Base-by-base conservation (phyloP, 1,284 basidiomycete genomes). In the Cutaneotrichosporon spelunceum region DNA sequence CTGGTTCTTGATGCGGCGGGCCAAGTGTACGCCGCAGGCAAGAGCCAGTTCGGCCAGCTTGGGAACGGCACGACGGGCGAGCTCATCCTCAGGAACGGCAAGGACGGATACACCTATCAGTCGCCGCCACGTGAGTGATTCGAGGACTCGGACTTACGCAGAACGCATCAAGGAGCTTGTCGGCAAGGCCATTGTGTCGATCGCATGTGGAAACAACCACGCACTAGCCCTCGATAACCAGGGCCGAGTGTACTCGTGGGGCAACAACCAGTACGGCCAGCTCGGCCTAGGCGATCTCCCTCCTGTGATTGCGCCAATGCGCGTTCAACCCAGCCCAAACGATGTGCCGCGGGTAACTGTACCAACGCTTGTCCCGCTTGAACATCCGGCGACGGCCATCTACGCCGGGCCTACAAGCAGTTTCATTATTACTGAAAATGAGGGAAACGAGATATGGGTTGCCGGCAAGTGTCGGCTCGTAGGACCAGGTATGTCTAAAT, bases 11-110 rank as follows among this genome's bases (percentile, higher is more conserved):
- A 91, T 4, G 85, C 86, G 59, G 83, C 83, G 26, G 94, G 93
- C 23, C 88, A 87, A 87, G 90, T 96, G 2, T 97, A 89, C 72
- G 84, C 91, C 0, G 87, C 91, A 66, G 94, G 94, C 36, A 93
- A 89, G 59, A 89, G 87, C n/a, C 92, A 96, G 78, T 87, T 91
- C 67, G 94, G 94, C 2, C 92, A 96, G 69, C 82, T 97, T 0
- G 94, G 93, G 1, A 94, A 93, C 70, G 93, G 93, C 16, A 85
- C 86, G 29, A 53, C 65, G 58, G 72, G 71, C 19, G 91, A 94
- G 78, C 85, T 91, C 45, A 89, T 95, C 63, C 86, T 87, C 8
- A 88, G 88, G 3, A 90, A 87, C 39, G 90, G 90, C 67, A 91
- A 91, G 75, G 84, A 87, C 0, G 87, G 85, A 11, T 95, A 85